Evolutionary conservation across 352 stramenopile genomes (phyloP), one percentile per base, ranked within the genome.

Genomic region (Thraustochytrium striatum): DNA sequence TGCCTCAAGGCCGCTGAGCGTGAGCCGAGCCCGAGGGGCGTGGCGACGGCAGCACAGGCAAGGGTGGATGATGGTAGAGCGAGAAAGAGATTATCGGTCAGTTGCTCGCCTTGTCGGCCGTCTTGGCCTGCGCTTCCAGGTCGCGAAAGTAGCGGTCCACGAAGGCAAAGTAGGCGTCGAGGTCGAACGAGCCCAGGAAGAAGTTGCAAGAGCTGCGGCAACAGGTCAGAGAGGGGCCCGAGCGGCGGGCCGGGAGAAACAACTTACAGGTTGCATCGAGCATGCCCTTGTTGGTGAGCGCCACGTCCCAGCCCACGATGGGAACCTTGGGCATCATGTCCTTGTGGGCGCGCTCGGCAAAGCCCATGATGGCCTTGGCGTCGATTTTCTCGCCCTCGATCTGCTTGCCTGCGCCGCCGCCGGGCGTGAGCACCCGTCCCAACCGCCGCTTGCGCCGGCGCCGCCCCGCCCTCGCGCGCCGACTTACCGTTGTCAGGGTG

Each of bases 171-270:
- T 96, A 95, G 84, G 86, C 89, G 7, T 83, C 78, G 85, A 94
- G 86, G 85, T 95, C 89, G 72, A 96, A 96, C 21, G 86, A 90
- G 72, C 91, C 92, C 47, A 91, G 89, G 87, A 97, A 97, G 81
- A 97, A 97, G 84, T 97, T 97, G 86, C 92, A 97, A 72, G 91
- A 96, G 58, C 96, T 91, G 86, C 96, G 96, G 41, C 95, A 91
- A 70, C 96, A 89, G 57, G 93, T 81, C 36, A 83, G 69, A 28
- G n/a, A 75, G 7, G 38, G 1, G 32, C 61, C 55, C n/a, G 62
- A 25, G 65, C 62, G 38, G 36, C 39, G 35, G 57, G 2, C 32
- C 33, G 19, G 19, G 3, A 80, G 30, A 75, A n/a, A 78, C 36
- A 78, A 3, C 3, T 78, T 8, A 65, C 3, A 41, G 61, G 25